These are phyloP conservation scores for Sporothrix mexicana DNA, from an alignment of 2,329 filamentous ascomycete species.

Conservation along the genomic window DNA sequence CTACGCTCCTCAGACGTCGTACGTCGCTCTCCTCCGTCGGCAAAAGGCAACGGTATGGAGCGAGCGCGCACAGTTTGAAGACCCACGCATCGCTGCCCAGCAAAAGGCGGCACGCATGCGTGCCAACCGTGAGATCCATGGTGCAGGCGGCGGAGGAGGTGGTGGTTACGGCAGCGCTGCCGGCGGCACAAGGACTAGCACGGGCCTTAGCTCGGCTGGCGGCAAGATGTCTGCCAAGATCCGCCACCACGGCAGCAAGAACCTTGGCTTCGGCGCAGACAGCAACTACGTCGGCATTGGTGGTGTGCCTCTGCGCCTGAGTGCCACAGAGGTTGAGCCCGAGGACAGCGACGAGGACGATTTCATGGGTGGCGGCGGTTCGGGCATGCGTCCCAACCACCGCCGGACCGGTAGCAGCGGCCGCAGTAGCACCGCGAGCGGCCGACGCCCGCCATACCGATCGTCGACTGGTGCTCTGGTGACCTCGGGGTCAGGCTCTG, in stretches of 20 bases:
- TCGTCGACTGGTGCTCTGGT: constrained; percentile 53
- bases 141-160: constrained; percentile 62
- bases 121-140: constrained; percentile 82
- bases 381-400: constrained; percentile 60
- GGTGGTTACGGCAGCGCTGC: constrained; percentile 53
- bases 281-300: constrained; percentile 75
- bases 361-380: constrained; percentile 42
- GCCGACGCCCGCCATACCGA: constrained; percentile 58
- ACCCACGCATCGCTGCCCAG: constrained; percentile 80
- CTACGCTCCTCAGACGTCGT: constrained; percentile 64
- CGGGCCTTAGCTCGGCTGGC: constrained; percentile 63
- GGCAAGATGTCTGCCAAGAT: constrained; percentile 82
- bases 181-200: constrained; percentile 61
- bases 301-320: constrained; percentile 87
- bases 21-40: constrained; percentile 93
- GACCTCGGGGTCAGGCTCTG: constrained; percentile 44
- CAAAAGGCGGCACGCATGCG: constrained; percentile 87
- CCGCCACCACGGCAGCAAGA: constrained; percentile 81
- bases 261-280: constrained; percentile 78
- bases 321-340: constrained; percentile 93
- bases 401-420: constrained; percentile 77
- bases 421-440: constrained; percentile 68
- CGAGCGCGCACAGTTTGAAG: constrained; percentile 89
- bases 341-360: constrained; percentile 82
- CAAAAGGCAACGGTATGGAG: constrained; percentile 99